Percentiles rank a stretch among this genome's conserved stretches.
These are phyloP conservation scores for Thraustotheca clavata DNA, from an alignment of 352 stramenopile species.

Conservation along the genomic window DNA sequence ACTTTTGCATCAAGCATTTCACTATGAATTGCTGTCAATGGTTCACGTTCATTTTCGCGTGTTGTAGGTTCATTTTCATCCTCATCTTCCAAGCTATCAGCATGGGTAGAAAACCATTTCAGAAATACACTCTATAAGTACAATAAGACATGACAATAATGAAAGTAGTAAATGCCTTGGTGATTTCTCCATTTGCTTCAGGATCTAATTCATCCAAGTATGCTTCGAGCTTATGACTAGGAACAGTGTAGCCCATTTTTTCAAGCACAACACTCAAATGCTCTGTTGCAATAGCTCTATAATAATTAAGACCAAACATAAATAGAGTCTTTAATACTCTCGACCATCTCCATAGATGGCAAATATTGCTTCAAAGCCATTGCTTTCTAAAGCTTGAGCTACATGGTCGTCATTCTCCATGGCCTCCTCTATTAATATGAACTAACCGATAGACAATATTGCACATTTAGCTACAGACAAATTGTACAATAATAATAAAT, in stretches of 20 bases:
- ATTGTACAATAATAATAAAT: too few species aligned
- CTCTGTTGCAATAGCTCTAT: conserved; percentile 29
- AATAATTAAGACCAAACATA: not conserved
- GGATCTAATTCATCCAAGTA: conserved; percentile 65
- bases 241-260: conserved; percentile 60
- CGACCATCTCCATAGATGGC: conserved; percentile 25
- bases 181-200: conserved; percentile 52
- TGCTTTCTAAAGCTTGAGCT: conserved; percentile 28
- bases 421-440: not conserved
- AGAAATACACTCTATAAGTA: conserved; percentile 38
- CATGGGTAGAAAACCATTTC: conserved; percentile 64
- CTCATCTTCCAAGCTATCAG: conserved; percentile 41
- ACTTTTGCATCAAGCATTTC: conserved; percentile 59
- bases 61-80: not conserved
- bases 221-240: conserved; percentile 38
- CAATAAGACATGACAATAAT: not conserved
- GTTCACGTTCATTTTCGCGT: not conserved
- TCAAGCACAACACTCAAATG: conserved; percentile 48
- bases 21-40: conserved; percentile 31
- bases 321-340: not conserved
- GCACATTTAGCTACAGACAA: too few species aligned
- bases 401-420: conserved; percentile 21
- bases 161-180: conserved; percentile 34
- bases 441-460: too few species aligned
- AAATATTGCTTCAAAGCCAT: conserved; percentile 58